A percentile compares a stretch with the other conserved stretches of the same genome.
phyloP scores from a whole-genome alignment of 768 basidiomycete species.

The Kwoniella europaea region DNA sequence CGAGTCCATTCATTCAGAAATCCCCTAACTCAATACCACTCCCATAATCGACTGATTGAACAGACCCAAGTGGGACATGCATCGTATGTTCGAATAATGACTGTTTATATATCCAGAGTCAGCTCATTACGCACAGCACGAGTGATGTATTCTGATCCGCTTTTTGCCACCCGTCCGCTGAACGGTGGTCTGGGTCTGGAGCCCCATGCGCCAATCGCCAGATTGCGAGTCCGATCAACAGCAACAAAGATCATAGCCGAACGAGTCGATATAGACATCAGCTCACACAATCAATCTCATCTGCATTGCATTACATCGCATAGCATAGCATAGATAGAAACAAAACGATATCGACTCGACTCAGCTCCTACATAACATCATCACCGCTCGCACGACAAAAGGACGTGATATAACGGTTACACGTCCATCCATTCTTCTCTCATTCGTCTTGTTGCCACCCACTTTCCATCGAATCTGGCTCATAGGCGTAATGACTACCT shows the following conservation, averaged over 20 bases:
- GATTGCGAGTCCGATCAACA: background rate
- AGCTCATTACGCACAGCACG: too few relatives aligned
- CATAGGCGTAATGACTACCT: conserved; percentile 41
- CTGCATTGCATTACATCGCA: background rate
- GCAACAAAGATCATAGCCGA: background rate
- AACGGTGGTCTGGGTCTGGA: too few relatives aligned
- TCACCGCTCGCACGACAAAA: background rate
- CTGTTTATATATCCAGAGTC: too few relatives aligned
- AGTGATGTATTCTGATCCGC: too few relatives aligned
- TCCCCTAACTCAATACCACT: too few relatives aligned
- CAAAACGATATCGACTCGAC: background rate
- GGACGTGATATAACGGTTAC: background rate
- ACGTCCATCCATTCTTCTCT: background rate
- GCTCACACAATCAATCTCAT: background rate
- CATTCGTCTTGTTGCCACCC: conserved; percentile 2
- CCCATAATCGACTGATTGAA: too few relatives aligned
- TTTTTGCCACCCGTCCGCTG: too few relatives aligned
- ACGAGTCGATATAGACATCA: background rate
- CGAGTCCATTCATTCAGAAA: too few relatives aligned
- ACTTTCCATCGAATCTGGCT: background rate
- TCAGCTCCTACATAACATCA: background rate
- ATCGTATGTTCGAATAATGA: too few relatives aligned
- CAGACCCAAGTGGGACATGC: too few relatives aligned
- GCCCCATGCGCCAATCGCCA: too few relatives aligned
- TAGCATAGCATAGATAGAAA: background rate